Percentiles rank a stretch among this genome's conserved stretches.
Conservation (phyloP, 202 grass and related monocot species). For the Alloteropsis angusta region DNA sequence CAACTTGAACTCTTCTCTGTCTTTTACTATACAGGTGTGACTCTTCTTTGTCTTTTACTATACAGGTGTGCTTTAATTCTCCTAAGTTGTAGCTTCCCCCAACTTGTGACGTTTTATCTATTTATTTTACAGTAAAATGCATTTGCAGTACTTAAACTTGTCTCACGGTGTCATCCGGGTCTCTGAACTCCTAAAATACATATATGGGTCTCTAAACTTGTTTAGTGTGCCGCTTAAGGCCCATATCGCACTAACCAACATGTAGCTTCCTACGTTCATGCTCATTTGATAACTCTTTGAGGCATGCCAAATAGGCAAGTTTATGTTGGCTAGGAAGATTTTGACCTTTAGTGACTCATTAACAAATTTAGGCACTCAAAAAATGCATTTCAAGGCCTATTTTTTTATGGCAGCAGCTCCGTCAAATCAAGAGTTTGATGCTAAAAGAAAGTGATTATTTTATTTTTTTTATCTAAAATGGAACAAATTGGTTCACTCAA, state of each 20-base stretch:
- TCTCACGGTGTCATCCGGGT: not conserved
- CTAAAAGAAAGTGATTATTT: not conserved
- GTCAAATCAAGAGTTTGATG: not conserved
- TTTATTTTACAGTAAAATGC: not conserved
- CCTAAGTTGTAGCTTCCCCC: not conserved
- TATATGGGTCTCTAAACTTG: not conserved
- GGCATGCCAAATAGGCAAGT: not conserved
- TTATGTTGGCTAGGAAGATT: not conserved
- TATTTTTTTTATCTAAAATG: not conserved
- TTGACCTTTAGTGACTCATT: not conserved
- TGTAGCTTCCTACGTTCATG: not conserved
- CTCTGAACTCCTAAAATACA: not conserved
- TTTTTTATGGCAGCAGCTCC: not conserved
- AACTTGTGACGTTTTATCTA: slow-evolving; percentile 4
- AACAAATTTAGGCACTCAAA: not conserved
- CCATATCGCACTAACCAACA: not conserved
- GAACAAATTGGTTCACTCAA: not conserved
- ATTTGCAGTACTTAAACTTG: not conserved
- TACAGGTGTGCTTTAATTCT: slow-evolving; percentile 54
- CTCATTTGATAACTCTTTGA: not conserved
- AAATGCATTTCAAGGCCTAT: not conserved
- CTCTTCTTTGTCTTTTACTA: slow-evolving; percentile 87
- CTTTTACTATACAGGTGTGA: slow-evolving; percentile 97
- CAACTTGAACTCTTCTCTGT: slow-evolving; percentile 85
- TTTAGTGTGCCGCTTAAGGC: not conserved